Conservation (phyloP, 768 basidiomycete species). For the Mycena polygramma region DNA sequence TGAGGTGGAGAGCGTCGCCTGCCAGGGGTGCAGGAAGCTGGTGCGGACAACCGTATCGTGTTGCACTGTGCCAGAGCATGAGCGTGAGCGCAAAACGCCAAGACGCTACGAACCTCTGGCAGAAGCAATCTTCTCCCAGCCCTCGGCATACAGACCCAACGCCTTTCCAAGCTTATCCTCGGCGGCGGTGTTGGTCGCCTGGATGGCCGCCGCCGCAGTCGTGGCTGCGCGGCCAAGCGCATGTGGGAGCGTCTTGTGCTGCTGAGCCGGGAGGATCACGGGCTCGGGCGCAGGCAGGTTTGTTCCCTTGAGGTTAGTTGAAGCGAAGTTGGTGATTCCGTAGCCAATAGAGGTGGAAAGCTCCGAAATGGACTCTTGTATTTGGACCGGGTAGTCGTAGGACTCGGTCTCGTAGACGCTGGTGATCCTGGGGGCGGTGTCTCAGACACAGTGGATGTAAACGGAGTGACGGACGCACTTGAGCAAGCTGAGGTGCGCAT, state of each 20-base stretch:
- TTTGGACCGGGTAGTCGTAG: slow-evolving; percentile 91
- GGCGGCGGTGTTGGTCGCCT: slow-evolving; percentile 56
- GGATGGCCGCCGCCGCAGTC: slow-evolving; percentile 64
- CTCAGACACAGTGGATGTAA: neutral
- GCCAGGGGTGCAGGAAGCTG: slow-evolving; percentile 86
- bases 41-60: slow-evolving; percentile 82
- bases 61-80: slow-evolving; percentile 52
- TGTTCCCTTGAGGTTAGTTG: slow-evolving; percentile 89
- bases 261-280: slow-evolving; percentile 64
- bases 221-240: slow-evolving; percentile 89
- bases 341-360: slow-evolving; percentile 78
- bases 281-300: slow-evolving; percentile 84
- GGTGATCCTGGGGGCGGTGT: slow-evolving; percentile 69
- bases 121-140: slow-evolving; percentile 85
- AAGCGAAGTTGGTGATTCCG: slow-evolving; percentile 87
- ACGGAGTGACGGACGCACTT: slow-evolving; percentile 64
- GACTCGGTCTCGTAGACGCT: slow-evolving; percentile 90
- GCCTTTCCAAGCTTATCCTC: slow-evolving; percentile 84
- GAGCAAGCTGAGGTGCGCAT: slow-evolving; percentile 81
- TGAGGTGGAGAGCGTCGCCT: slow-evolving; percentile 85
- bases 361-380: slow-evolving; percentile 86
- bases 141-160: slow-evolving; percentile 81
- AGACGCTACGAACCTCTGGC: slow-evolving; percentile 61
- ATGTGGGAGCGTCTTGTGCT: slow-evolving; percentile 98
- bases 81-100: neutral